phyloP scores from a whole-genome alignment of 1,284 basidiomycete species.

The Trichosporon inkin region DNA sequence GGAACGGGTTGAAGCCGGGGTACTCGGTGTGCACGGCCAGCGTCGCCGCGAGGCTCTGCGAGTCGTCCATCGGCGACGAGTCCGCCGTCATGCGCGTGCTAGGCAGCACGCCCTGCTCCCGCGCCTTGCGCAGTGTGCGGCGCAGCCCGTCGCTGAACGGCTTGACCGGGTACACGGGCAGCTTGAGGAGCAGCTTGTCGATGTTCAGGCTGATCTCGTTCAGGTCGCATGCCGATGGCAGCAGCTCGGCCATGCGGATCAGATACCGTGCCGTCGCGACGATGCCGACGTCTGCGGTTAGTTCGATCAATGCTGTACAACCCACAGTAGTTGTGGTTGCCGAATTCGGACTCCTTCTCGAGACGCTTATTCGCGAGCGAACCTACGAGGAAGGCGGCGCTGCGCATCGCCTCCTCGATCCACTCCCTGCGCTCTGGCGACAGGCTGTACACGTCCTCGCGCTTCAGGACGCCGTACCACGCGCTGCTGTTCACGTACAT shows the following conservation, averaged over 20 bases:
- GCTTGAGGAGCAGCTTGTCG: conserved; percentile 20
- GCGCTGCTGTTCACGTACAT: conserved; percentile 20
- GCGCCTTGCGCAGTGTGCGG: conserved; percentile 17
- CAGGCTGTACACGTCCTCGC: conserved; percentile 16
- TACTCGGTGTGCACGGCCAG: background rate
- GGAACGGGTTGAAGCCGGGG: conserved; percentile 23
- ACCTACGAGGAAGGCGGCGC: conserved; percentile 15
- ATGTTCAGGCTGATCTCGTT: conserved; percentile 21
- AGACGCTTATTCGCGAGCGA: conserved; percentile 17
- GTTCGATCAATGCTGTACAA: background rate
- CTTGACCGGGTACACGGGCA: conserved; percentile 14
- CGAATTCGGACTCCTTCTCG: conserved; percentile 23
- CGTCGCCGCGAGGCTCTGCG: conserved; percentile 7
- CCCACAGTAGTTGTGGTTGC: conserved; percentile 24
- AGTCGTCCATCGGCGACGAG: conserved; percentile 5
- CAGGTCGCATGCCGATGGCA: conserved; percentile 18
- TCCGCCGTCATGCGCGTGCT: conserved; percentile 14
- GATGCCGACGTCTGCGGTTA: conserved; percentile 21
- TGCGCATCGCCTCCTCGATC: conserved; percentile 15
- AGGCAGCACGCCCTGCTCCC: conserved; percentile 18
- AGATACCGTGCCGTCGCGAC: conserved; percentile 24
- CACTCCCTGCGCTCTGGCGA: conserved; percentile 15
- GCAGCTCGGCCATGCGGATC: conserved; percentile 24
- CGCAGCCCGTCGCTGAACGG: conserved; percentile 19
- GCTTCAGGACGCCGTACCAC: conserved; percentile 19